These are phyloP conservation scores for Aspergillus pseudonomiae DNA, from an alignment of 2,329 filamentous ascomycete genomes.

Conservation along the genomic window DNA sequence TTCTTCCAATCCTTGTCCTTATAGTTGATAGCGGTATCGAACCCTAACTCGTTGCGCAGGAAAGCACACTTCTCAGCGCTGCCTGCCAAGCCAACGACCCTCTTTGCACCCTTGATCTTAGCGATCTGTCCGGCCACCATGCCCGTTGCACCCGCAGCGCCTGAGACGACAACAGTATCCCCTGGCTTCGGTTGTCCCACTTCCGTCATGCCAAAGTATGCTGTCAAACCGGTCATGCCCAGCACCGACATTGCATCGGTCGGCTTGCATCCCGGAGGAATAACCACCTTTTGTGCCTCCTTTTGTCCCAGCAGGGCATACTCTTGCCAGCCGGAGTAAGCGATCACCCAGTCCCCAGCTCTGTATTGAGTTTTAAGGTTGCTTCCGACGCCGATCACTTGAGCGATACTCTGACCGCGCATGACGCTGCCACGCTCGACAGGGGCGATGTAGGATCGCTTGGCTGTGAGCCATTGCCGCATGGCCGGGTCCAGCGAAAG, in stretches of 20 bases:
- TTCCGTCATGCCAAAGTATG: conserved; percentile 73
- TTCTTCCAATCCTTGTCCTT: conserved; percentile 64
- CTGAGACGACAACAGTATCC: conserved; percentile 76
- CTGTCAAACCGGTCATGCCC: conserved; percentile 72
- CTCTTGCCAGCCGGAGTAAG: conserved; percentile 66
- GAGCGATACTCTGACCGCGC: conserved; percentile 64
- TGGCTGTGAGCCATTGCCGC: conserved; percentile 68
- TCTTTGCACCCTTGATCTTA: conserved; percentile 67
- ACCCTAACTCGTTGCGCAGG: conserved; percentile 66
- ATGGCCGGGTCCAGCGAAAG: conserved; percentile 75
- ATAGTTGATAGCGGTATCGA: conserved; percentile 71
- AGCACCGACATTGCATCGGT: conserved; percentile 65
- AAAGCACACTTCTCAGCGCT: conserved; percentile 69
- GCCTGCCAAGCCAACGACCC: conserved; percentile 68
- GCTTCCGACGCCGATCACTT: conserved; percentile 62
- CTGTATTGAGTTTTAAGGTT: conserved; percentile 31
- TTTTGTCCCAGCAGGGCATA: conserved; percentile 62
- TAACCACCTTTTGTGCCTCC: conserved; percentile 47
- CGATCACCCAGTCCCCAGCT: conserved; percentile 54
- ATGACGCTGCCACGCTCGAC: conserved; percentile 70
- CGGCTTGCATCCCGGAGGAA: conserved; percentile 51
- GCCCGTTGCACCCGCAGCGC: conserved; percentile 77
- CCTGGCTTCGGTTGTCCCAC: conserved; percentile 69
- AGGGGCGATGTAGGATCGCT: conserved; percentile 67
- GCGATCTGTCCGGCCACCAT: conserved; percentile 77